These are phyloP conservation scores for Pterocarpus macrocarpus DNA, from an alignment of 306 rosid genomes.

Conservation along the genomic window DNA sequence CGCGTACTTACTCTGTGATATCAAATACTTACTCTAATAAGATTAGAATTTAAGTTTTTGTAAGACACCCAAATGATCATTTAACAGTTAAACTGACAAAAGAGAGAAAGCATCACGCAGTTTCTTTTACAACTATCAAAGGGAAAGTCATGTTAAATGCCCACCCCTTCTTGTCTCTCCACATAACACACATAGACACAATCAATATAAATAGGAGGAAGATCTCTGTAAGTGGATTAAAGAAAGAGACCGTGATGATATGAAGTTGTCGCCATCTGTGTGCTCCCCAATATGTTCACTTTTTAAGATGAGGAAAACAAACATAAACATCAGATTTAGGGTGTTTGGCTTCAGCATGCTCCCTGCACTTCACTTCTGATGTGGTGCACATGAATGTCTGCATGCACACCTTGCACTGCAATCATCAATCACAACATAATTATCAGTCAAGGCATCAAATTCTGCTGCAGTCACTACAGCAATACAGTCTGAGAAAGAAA, in stretches of 20 bases:
- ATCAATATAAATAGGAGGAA: conserved; percentile 21
- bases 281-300: conserved; percentile 42
- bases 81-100: conserved; percentile 33
- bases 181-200: conserved; percentile 31
- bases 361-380: conserved; percentile 79
- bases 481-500: background rate
- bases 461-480: conserved; percentile 10
- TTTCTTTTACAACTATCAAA: conserved; percentile 15
- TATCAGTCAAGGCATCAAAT: conserved; percentile 20
- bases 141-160: background rate
- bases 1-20: no score
- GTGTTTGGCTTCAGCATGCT: conserved; percentile 82
- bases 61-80: conserved; percentile 26
- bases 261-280: conserved; percentile 30
- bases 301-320: conserved; percentile 74
- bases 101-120: conserved; percentile 30
- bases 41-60: background rate
- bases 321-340: conserved; percentile 67
- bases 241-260: conserved; percentile 37
- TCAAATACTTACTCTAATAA: background rate
- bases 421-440: conserved; percentile 31
- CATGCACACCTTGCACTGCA: conserved; percentile 91
- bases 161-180: conserved; percentile 4
- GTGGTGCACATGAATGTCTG: conserved; percentile 85
- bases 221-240: conserved; percentile 42